A percentile compares a stretch with the other conserved stretches of the same genome.
Conservation (phyloP, 1,284 basidiomycete species). For the Phenoliferia sp. region DNA sequence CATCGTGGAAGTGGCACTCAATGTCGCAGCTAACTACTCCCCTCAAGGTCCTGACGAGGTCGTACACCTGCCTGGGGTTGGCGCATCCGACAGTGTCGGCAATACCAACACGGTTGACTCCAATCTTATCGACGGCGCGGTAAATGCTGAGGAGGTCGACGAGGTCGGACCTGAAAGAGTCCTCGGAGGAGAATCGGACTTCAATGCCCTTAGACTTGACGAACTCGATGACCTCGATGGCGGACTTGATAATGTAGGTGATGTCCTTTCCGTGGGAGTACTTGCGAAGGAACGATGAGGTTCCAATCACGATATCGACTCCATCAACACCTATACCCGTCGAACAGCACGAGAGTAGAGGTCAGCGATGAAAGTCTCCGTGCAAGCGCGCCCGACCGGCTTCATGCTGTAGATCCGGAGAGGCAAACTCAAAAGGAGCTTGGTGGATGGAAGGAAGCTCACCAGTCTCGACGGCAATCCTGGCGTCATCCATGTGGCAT, state of each 20-base stretch:
- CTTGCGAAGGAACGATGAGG: slow-evolving; percentile 96
- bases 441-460: slow-evolving; percentile 33
- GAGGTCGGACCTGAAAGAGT: slow-evolving; percentile 98
- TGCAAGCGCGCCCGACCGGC: background rate
- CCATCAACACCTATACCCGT: slow-evolving; percentile 79
- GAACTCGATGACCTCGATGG: slow-evolving; percentile 97
- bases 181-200: slow-evolving; percentile 99
- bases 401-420: background rate
- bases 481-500: slow-evolving; percentile 99
- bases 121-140: slow-evolving; percentile 99
- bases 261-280: slow-evolving; percentile 99
- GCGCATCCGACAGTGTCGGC: slow-evolving; percentile 99
- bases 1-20: slow-evolving; percentile 98
- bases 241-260: slow-evolving; percentile 94
- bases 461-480: slow-evolving; percentile 98
- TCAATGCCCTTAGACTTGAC: slow-evolving; percentile 99
- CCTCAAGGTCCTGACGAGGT: slow-evolving; percentile 90
- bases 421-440: background rate
- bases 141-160: slow-evolving; percentile 98
- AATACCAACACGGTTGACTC: slow-evolving; percentile 97
- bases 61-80: slow-evolving; percentile 97
- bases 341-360: background rate
- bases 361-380: background rate
- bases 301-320: slow-evolving; percentile 99
- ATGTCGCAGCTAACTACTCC: slow-evolving; percentile 96